phyloP scores from a whole-genome alignment of 2,329 filamentous ascomycete genomes.

The Penicillium sp. region DNA sequence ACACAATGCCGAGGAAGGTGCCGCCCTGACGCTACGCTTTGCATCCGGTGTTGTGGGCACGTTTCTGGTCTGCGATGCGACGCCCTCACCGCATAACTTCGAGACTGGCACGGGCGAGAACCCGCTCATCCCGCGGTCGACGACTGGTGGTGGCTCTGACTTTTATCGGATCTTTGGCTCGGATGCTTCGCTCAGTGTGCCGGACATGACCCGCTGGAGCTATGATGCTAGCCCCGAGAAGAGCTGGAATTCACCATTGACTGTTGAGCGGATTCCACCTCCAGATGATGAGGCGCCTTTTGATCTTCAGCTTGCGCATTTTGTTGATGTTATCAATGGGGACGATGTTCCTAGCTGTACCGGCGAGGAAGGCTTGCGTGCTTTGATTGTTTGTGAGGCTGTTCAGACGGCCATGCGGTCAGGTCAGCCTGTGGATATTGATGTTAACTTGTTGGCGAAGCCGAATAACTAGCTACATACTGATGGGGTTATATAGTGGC shows the following conservation, averaged over 20 bases:
- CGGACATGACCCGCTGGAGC: slow-evolving; percentile 52
- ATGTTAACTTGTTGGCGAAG: slow-evolving; percentile 15
- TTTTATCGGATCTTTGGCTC: slow-evolving; percentile 58
- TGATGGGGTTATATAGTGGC: neutral
- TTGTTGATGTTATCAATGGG: slow-evolving; percentile 49
- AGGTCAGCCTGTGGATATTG: slow-evolving; percentile 35
- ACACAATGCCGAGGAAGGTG: slow-evolving; percentile 56
- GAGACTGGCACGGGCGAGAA: slow-evolving; percentile 60
- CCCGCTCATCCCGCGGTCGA: slow-evolving; percentile 47
- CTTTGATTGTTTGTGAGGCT: slow-evolving; percentile 53
- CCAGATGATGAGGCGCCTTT: slow-evolving; percentile 45
- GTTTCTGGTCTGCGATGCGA: slow-evolving; percentile 55
- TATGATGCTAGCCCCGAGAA: slow-evolving; percentile 41
- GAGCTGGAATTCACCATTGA: slow-evolving; percentile 44
- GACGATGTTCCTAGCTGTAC: slow-evolving; percentile 48
- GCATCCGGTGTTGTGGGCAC: slow-evolving; percentile 55
- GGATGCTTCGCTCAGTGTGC: slow-evolving; percentile 52
- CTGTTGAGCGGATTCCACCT: slow-evolving; percentile 30
- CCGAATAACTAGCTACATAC: neutral
- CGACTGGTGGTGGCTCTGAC: slow-evolving; percentile 32
- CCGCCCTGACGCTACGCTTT: slow-evolving; percentile 54
- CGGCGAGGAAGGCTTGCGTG: slow-evolving; percentile 50
- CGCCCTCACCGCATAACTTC: slow-evolving; percentile 54
- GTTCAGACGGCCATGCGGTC: slow-evolving; percentile 46
- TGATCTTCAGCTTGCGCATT: slow-evolving; percentile 52